phyloP scores from a whole-genome alignment of 495 filamentous ascomycete genomes.

The Talaromyces wortmannii region DNA sequence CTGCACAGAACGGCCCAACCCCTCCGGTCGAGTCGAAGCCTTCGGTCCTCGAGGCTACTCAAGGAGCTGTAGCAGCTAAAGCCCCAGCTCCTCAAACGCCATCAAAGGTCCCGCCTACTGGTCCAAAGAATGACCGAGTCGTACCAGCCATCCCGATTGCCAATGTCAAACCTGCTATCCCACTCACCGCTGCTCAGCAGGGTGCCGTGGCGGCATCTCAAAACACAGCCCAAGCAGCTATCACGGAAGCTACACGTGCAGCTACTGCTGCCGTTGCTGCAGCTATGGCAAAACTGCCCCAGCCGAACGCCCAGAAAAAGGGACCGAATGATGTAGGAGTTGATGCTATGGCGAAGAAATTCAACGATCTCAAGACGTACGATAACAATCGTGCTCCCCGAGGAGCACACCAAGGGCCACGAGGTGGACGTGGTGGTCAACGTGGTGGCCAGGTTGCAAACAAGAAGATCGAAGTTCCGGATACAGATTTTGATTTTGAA shows the following conservation, averaged over 20 bases:
- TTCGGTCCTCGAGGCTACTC: conserved; percentile 37
- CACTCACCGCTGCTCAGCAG: conserved; percentile 26
- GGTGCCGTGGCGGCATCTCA: conserved; percentile 23
- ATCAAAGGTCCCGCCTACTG: conserved; percentile 44
- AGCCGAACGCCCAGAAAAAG: conserved; percentile 40
- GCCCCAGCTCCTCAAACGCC: conserved; percentile 30
- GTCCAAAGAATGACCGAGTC: conserved; percentile 64
- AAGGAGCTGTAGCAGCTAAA: conserved; percentile 30
- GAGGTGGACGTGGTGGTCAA: conserved; percentile 48
- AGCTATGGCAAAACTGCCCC: conserved; percentile 77
- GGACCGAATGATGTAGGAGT: conserved; percentile 43
- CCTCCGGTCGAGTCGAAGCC: conserved; percentile 67
- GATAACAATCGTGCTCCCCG: conserved; percentile 41
- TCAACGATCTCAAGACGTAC: conserved; percentile 79
- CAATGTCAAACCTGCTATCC: conserved; percentile 31
- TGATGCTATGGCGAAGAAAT: conserved; percentile 75
- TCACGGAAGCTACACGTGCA: conserved; percentile 71
- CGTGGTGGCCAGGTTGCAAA: conserved; percentile 44
- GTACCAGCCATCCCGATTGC: conserved; percentile 59
- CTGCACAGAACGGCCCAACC: conserved; percentile 32
- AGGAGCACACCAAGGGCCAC: conserved; percentile 39
- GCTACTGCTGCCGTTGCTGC: conserved; percentile 82
- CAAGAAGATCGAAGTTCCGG: conserved; percentile 78
- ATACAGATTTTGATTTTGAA: conserved; percentile 89
- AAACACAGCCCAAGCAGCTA: conserved; percentile 25